Percentiles rank a stretch among this genome's conserved stretches.
These are phyloP conservation scores for Daldinia loculata DNA, from an alignment of 495 filamentous ascomycete genomes.

Conservation along the genomic window DNA sequence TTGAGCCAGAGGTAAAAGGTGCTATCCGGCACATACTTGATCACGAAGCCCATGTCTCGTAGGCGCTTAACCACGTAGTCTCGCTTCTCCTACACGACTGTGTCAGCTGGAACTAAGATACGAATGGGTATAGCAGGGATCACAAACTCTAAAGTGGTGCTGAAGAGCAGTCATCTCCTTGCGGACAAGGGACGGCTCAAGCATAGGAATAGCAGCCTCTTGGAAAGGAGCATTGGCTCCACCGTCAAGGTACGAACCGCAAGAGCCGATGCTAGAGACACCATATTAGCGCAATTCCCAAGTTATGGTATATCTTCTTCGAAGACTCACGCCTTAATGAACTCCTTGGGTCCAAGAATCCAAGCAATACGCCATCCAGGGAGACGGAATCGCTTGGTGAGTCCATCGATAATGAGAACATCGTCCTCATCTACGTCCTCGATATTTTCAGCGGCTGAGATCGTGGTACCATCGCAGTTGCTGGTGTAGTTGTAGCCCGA, in stretches of 20 bases:
- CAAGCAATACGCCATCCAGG: constrained; percentile 97
- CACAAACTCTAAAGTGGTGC: constrained; percentile 72
- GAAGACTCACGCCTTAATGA: constrained; percentile 76
- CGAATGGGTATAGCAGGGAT: neutral
- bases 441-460: constrained; percentile 87
- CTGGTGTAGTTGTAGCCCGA: constrained; percentile 94
- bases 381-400: constrained; percentile 96
- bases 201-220: constrained; percentile 90
- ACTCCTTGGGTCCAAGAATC: constrained; percentile 95
- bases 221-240: constrained; percentile 96
- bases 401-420: constrained; percentile 92
- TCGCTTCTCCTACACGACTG: constrained; percentile 68
- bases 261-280: constrained; percentile 74
- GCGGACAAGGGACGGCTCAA: constrained; percentile 80
- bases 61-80: constrained; percentile 86
- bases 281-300: constrained; percentile 6
- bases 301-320: neutral
- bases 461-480: constrained; percentile 86
- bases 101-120: constrained; percentile 5
- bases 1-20: constrained; percentile 86
- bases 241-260: constrained; percentile 94
- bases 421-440: constrained; percentile 72
- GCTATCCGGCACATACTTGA: constrained; percentile 80
- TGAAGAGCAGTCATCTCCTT: constrained; percentile 92
- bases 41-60: constrained; percentile 81